These are phyloP conservation scores for Kodamaea fungicola DNA, from an alignment of 1,139 yeast genomes.

Conservation along the genomic window DNA sequence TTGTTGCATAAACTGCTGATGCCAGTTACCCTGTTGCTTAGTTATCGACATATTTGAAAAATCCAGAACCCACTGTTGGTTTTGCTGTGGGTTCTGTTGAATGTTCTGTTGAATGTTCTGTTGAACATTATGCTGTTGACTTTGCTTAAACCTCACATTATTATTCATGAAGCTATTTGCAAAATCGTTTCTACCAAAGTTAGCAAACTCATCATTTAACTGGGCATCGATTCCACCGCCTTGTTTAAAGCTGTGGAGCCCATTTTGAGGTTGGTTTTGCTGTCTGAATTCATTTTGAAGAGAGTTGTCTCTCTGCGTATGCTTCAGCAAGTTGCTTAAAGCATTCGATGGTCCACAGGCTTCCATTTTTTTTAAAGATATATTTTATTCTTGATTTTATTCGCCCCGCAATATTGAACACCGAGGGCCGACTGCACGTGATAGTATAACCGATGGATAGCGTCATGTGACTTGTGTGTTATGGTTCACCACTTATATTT, in stretches of 20 bases:
- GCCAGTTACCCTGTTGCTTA: slow-evolving; percentile 21
- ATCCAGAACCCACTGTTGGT: slow-evolving; percentile 30
- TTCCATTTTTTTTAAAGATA: background rate
- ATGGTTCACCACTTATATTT: no score
- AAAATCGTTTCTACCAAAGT: slow-evolving; percentile 21
- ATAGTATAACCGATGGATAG: background rate
- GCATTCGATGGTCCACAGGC: slow-evolving; percentile 24
- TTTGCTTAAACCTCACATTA: slow-evolving; percentile 8
- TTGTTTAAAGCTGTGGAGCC: slow-evolving; percentile 8
- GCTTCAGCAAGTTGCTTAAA: slow-evolving; percentile 20
- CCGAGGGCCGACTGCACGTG: background rate
- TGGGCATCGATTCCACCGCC: slow-evolving; percentile 18
- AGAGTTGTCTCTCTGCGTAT: slow-evolving; percentile 22
- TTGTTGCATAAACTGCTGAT: slow-evolving; percentile 26
- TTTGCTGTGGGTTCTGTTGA: slow-evolving; percentile 10
- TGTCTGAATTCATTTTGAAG: slow-evolving; percentile 19
- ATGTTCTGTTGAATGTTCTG: slow-evolving; percentile 8
- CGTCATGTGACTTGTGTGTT: background rate
- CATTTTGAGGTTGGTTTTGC: slow-evolving; percentile 8
- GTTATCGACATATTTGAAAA: slow-evolving; percentile 23
- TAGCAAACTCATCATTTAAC: slow-evolving; percentile 35
- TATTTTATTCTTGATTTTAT: background rate
- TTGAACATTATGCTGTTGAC: slow-evolving; percentile 7
- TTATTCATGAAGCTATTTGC: slow-evolving; percentile 20
- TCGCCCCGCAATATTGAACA: background rate